Evolutionary conservation across 345 rosid species (phyloP), one percentile per base, ranked within the genome.

Genomic region (Lepidium africanum): DNA sequence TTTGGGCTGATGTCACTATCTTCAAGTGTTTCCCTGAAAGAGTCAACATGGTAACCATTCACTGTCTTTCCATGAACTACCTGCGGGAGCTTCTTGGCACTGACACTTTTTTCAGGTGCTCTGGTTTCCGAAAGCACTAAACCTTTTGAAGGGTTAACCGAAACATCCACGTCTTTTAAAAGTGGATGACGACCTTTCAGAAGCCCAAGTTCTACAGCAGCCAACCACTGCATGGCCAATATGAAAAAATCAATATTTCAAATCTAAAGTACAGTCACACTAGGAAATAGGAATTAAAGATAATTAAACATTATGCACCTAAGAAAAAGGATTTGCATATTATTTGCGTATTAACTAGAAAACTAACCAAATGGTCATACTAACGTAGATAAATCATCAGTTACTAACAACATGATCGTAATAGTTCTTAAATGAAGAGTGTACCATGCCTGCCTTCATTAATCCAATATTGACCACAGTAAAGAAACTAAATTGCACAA

Each of bases 151-250:
- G 92, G 95, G 70, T 82, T 87, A 75, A 90, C 81, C 66, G 83
- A 74, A 64, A 90, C 77, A 75, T 93, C 98, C 51, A 90, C 78
- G 76, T 93, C 97, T 73, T 84, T 79, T 75, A 93, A 58, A 72
- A 93, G 92, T 48, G 98, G 98, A 82, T 93, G 98, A 37, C 92
- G 96, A 56, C 98, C 98, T 84, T 93, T 93, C 59, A 93, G 75
- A 79, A 93, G 92, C 73, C 89, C 98, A 71, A 93, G 94, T 72
- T 93, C 98, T 71, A 90, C 96, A 2, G 92, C 94, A 68, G 83
- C 71, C 52, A 93, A 88, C 98, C 98, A 93, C 98, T 93, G 78
- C 81, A 83, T 42, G 63, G 40, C 50, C 61, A 53, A 62, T 14
- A 46, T 8, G 60, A 46, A 43, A 62, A 59, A 45, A 59, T 17